Base-by-base conservation (phyloP, 1,284 basidiomycete genomes). In the Melampsora larici-populina region DNA sequence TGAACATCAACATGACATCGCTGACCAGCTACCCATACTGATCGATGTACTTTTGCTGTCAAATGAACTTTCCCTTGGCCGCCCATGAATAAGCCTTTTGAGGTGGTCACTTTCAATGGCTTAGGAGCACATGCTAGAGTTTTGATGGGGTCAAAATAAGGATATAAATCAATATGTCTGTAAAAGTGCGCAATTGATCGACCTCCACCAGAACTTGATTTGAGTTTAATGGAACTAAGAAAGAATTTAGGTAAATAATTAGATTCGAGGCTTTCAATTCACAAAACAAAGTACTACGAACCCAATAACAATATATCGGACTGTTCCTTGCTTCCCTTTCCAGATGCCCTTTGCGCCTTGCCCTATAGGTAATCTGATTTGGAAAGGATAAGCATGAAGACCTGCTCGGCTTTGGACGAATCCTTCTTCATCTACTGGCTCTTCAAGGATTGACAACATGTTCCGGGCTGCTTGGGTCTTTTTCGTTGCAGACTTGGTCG, bases 101-200 rank as follows among this genome's bases (percentile, higher is more conserved):
- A 87, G 0, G 86, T 86, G 24, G 87, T 87, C 21, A 88, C 89
- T 79, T 89, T 86, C 60, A 94, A 84, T 2, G 91, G 90, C 62
- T 87, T 85, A 8, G 87, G 84, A 1, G 89, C 87, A 2, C 90
- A 87, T 0, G 89, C 87, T 8, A 97, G 87, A 17, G 90, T 87
- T 3, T 86, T 81, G 6, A 88, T 85, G 0, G 91, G 89, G 79
- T 92, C 88, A 33, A 94, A 85, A 71, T 89, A 89, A 0, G 94
- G 94, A 87, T 90, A 93, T 40, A 97, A 86, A 72, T 91, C 89
- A 81, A 93, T 90, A 51, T 90, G 87, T 2, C 94, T 90, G 84
- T 96, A 97, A 83, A 97, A 96, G 84, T 97, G 94, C 0, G 94
- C 91, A 66, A 97, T 91, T 6, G 92, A 93, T 9, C 89, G 87